Evolutionary conservation across 2,329 filamentous ascomycete genomes (phyloP).

Genomic region (Pestalotiopsis sp.): DNA sequence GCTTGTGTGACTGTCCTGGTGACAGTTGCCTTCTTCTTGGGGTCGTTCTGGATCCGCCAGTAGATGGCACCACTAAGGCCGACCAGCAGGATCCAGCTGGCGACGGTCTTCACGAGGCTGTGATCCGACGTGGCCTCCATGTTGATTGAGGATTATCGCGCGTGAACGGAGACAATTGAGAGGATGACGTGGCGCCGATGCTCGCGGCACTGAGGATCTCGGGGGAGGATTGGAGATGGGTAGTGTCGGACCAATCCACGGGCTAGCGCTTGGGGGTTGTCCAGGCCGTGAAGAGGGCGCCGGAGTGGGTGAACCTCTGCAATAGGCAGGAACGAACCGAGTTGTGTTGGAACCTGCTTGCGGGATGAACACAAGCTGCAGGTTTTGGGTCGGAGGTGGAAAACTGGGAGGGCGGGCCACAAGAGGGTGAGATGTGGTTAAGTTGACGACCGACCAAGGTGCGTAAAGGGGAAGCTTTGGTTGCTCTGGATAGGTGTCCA

Average conservation of each 20-base stretch:
- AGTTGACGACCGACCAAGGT: background rate
- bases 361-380: background rate
- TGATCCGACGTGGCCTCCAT: conserved; percentile 28
- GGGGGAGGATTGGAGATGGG: conserved; percentile 10
- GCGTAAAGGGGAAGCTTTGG: background rate
- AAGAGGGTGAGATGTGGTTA: background rate
- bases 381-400: background rate
- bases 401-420: background rate
- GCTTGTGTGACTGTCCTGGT: conserved; percentile 19
- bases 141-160: conserved; percentile 8
- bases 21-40: background rate
- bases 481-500: background rate
- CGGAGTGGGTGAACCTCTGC: background rate
- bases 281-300: background rate
- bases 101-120: conserved; percentile 34
- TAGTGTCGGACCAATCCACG: background rate
- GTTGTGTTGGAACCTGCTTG: background rate
- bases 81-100: conserved; percentile 36
- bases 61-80: conserved; percentile 27
- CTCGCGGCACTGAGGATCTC: conserved; percentile 5
- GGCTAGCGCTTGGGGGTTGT: background rate
- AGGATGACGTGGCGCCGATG: background rate
- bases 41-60: background rate
- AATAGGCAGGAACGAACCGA: background rate
- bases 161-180: background rate